Evolutionary conservation across 371 early-diverging fungal genomes (phyloP), one percentile per base, ranked within the genome.

Genomic region (Parasitella parasitica): DNA sequence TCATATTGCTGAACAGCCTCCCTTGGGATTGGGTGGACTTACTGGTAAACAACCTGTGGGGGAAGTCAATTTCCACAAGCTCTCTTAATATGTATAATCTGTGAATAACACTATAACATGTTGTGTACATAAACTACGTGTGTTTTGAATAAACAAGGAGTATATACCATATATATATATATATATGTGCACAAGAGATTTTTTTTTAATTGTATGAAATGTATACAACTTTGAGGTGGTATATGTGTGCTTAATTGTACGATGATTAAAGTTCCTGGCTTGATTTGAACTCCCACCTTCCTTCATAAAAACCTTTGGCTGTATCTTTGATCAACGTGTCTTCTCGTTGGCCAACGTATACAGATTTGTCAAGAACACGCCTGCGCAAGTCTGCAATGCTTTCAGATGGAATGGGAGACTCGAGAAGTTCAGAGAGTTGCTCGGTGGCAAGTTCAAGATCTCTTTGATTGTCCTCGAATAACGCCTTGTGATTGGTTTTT

Each of bases 401-500:
- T 26, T 86, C 89, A 16, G 82, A 77, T 1, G 37, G n/a, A 27
- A 91, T 75, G 2, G 92, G 91, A 58, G 88, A 86, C 73, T 97
- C 97, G 32, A 97, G 69, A 35, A 97, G 71, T 69, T 90, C 97
- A 27, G 90, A 89, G 41, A 98, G 80, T 54, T 89, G 85, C 73
- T 98, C 98, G 7, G 94, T 94, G 4, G 97, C 97, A 87, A 96
- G 87, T 73, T 97, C 97, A 30, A 98, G 73, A 67, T 97, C 97
- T 5, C 92, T 80, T 78, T 98, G 98, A 77, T 98, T 98, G 72
- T 95, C 93, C 76, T 73, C 97, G 76, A 97, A 97, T 22, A 98
- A 72, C 4, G 80, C 87, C 2, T 94, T 95, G 64, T 86, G 76
- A 76, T 97, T 97, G 69, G 88, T 80, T 52, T 82, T 84, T 13